Evolutionary conservation across 306 rosid genomes (phyloP).

Genomic region (Sicyos edulis): DNA sequence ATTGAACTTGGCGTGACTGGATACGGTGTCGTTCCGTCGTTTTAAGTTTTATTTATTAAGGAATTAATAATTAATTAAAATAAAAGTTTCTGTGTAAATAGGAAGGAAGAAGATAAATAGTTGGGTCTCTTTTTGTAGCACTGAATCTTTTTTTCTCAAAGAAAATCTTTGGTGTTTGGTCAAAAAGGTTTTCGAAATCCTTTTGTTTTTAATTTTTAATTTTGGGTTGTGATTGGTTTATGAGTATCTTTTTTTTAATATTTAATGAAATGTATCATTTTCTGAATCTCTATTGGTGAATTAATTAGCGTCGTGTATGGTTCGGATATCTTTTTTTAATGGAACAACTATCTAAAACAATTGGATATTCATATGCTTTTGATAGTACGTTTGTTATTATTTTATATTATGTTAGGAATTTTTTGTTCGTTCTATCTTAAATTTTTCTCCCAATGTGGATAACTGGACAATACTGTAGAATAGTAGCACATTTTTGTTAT

Average conservation of each 20-base stretch:
- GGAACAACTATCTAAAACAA: too few species aligned
- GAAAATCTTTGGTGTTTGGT: conserved; percentile 12
- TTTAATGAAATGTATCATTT: not conserved
- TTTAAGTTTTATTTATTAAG: conserved; percentile 20
- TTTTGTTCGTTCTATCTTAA: too few species aligned
- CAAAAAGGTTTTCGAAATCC: not conserved
- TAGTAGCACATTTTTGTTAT: too few species aligned
- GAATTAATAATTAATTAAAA: not conserved
- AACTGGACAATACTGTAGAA: too few species aligned
- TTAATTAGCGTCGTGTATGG: not conserved
- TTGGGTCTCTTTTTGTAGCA: conserved; percentile 12
- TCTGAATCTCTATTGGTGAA: not conserved
- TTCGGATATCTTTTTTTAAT: not conserved
- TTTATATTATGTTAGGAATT: too few species aligned
- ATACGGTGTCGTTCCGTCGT: conserved; percentile 84
- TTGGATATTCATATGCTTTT: not conserved
- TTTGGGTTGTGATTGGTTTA: not conserved
- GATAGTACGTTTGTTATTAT: not conserved
- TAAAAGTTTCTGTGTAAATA: conserved; percentile 7
- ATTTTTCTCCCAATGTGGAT: too few species aligned
- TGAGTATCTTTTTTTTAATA: not conserved
- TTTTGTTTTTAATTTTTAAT: not conserved
- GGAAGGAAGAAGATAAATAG: not conserved
- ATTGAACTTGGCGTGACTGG: conserved; percentile 49
- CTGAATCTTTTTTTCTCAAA: not conserved